These are phyloP conservation scores for Funneliformis caledonium DNA, from an alignment of 371 early-diverging fungal species.

Conservation along the genomic window DNA sequence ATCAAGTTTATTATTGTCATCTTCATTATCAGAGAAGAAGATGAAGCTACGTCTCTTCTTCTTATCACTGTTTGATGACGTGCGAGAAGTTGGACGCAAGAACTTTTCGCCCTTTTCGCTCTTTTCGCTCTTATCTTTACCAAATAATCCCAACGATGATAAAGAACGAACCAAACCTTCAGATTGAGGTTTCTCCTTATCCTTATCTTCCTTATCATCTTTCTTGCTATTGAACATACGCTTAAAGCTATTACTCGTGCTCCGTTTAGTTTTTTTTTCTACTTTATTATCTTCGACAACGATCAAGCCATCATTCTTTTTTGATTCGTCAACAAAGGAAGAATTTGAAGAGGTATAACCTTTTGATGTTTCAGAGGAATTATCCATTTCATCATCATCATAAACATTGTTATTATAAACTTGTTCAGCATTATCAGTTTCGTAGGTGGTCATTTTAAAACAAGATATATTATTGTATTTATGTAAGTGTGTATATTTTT, in stretches of 20 bases:
- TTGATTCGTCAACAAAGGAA: too few species aligned
- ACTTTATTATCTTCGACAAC: not conserved
- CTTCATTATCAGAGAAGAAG: constrained; percentile 17
- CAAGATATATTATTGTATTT: too few species aligned
- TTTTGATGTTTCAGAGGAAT: too few species aligned
- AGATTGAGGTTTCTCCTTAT: not conserved
- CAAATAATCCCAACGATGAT: not conserved
- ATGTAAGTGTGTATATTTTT: too few species aligned
- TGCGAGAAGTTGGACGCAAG: too few species aligned
- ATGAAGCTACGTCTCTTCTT: not conserved
- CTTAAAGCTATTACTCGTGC: not conserved
- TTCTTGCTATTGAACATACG: not conserved
- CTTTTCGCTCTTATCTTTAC: not conserved
- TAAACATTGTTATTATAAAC: too few species aligned
- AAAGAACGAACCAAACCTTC: constrained; percentile 6
- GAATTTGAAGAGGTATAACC: too few species aligned
- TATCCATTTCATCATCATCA: too few species aligned
- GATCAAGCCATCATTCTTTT: too few species aligned
- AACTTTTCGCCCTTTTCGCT: too few species aligned
- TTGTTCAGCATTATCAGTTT: too few species aligned
- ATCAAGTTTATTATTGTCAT: not conserved
- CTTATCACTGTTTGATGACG: not conserved
- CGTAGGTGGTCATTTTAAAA: too few species aligned
- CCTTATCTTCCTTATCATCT: not conserved
- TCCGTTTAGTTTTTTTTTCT: not conserved